Base-by-base conservation (phyloP, 805 yeast genomes). In the Barnettozyma botsteinii region DNA sequence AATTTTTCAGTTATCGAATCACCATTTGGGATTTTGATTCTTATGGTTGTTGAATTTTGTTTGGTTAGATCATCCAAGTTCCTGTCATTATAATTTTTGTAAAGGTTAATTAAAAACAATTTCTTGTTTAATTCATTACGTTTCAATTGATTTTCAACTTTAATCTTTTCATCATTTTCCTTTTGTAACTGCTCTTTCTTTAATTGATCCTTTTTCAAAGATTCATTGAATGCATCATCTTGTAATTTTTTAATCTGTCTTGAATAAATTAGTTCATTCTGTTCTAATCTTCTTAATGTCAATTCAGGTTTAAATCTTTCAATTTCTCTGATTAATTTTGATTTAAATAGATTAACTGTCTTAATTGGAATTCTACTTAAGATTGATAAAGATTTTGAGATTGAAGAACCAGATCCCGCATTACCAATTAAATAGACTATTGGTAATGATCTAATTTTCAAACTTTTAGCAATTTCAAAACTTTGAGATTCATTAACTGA, bases 401-500 rank as follows among this genome's bases (percentile, higher is more conserved):
- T 62, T 40, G 52, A 53, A 11, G 59, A 44, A 13, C 62, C 13
- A 74, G 71, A 15, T 75, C 81, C 51, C 62, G 71, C 87, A 62
- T 66, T 83, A 29, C 67, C 82, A 51, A 61, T 72, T 59, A 70
- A 63, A 39, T 65, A 68, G 13, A 75, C 60, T 43, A 69, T 76
- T 1, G 93, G 91, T 19, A 78, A 62, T 28, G 72, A 65, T 21
- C 70, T 66, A 3, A 75, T 70, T 27, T 65, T 68, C 45, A 81
- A 66, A 28, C 72, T 65, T 46, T 70, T 70, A 1, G 85, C 84
- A 30, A 84, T 72, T 42, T 78, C 78, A 64, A 75, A 77, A 4
- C 84, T 74, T 56, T 84, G 91, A 1, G 81, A 69, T 47, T 77
- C 77, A 13, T 68, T 60, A 19, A 76, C 77, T 47, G 79, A 77